A percentile compares a stretch with the other conserved stretches of the same genome.
These are phyloP conservation scores for Taphrina betulina DNA, from an alignment of 1,139 yeast genomes.

Conservation along the genomic window DNA sequence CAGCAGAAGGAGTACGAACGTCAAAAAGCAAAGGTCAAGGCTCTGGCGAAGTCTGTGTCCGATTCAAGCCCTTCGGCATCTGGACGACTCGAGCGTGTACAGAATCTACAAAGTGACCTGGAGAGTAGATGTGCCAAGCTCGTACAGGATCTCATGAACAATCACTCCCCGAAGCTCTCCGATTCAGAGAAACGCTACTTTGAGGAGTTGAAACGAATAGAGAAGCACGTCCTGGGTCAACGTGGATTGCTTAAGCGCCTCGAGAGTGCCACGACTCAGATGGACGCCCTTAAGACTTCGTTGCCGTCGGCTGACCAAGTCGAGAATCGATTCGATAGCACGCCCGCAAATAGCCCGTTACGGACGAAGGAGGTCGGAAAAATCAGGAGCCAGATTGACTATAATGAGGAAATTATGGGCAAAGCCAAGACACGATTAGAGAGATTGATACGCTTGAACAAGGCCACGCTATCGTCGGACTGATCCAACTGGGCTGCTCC, in stretches of 20 bases:
- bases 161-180: conserved; percentile 45
- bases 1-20: conserved; percentile 27
- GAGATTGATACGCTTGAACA: neutral
- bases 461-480: neutral
- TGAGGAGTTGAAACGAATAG: conserved; percentile 47
- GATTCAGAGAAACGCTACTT: conserved; percentile 51
- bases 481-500: no score
- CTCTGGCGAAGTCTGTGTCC: neutral
- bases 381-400: conserved; percentile 11
- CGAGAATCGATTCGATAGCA: no score
- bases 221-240: conserved; percentile 29
- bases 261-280: conserved; percentile 6
- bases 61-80: neutral
- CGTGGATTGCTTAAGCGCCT: conserved; percentile 8
- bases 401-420: conserved; percentile 6
- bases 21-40: conserved; percentile 27
- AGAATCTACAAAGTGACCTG: conserved; percentile 41
- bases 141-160: conserved; percentile 41
- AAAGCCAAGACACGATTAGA: neutral
- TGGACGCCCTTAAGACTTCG: neutral
- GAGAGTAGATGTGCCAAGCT: conserved; percentile 44
- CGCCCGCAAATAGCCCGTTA: conserved; percentile 18
- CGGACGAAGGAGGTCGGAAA: conserved; percentile 4
- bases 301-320: neutral
- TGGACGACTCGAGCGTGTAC: conserved; percentile 34